Conservation (phyloP, 2,329 filamentous ascomycete genomes). For the Mycogone perniciosa region DNA sequence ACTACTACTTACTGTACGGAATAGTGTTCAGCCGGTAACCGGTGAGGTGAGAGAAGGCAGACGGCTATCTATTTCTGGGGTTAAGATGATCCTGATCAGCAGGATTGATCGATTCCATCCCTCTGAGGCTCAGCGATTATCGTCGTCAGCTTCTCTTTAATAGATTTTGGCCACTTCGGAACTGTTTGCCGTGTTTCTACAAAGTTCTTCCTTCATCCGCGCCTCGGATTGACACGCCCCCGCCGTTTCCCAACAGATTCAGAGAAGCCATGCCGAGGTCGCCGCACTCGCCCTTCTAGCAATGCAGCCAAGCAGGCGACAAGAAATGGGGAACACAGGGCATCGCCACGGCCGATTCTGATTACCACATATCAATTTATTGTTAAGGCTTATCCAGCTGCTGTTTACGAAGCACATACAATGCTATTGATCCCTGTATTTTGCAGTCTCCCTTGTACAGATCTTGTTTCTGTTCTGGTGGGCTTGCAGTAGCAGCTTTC, state of each 20-base stretch:
- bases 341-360: no score
- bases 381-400: neutral
- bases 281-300: neutral
- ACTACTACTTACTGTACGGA: no score
- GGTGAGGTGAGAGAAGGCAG: no score
- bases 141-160: conserved; percentile 4
- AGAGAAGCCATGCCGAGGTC: neutral
- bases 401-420: neutral
- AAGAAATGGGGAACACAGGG: no score
- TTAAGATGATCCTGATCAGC: no score
- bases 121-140: conserved; percentile 7
- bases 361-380: no score
- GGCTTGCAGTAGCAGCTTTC: neutral
- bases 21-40: no score
- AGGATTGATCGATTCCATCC: neutral
- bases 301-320: no score
- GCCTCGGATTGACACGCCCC: neutral
- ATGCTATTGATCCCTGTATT: no score
- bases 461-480: neutral
- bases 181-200: neutral
- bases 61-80: no score
- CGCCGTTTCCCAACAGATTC: conserved; percentile 9
- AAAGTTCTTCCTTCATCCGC: no score
- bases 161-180: conserved; percentile 10
- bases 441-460: no score